Evolutionary conservation across 2,329 filamentous ascomycete species (phyloP), one percentile per base, ranked within the genome.

Genomic region (Pyricularia sp.): DNA sequence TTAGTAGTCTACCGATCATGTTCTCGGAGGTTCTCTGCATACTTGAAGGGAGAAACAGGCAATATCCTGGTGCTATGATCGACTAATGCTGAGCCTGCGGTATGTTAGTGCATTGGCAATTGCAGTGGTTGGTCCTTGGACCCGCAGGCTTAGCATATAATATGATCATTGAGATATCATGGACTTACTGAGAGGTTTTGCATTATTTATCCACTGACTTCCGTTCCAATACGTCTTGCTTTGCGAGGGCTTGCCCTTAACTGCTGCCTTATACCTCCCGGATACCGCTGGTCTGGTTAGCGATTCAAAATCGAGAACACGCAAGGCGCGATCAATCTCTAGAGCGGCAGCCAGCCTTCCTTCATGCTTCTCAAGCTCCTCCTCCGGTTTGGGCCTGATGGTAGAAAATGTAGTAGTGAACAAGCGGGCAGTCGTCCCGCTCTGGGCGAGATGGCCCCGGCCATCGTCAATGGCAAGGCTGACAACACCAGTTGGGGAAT

Each of bases 1-100:
- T 65, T 60, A 66, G 60, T 8, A 24, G 33, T 33, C 19, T 60
- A 22, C 8, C 6, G 33, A 24, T 44, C 22, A 12, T 26, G 26
- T 26, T 4, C 3, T 61, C 24, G 24, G 22, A 24, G 60, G 40
- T 2, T 13, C 1, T 16, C 26, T 13, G 77, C 82, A 73, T 79
- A 88, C 87, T 89, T 90, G 77, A 96, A 96, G 5, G 92, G 90
- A 22, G 89, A 83, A 8, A 82, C 81, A 49, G 91, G 89, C 57
- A 94, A 79, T 44, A 79, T 75, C 64, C 81, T 78, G 65, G 71
- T 70, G 64, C 75, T 70, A 44, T 68, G 44, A 10, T 60, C 28
- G 13, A 44, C 26, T 64, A 65, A 68, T 30, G 64, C 62, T 31
- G 63, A 24, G 63, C 67, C 65, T 67, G 55, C 26, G 13, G 53